Evolutionary conservation across 176 grass and related monocot genomes (phyloP).

Genomic region (Aegilops speltoides): DNA sequence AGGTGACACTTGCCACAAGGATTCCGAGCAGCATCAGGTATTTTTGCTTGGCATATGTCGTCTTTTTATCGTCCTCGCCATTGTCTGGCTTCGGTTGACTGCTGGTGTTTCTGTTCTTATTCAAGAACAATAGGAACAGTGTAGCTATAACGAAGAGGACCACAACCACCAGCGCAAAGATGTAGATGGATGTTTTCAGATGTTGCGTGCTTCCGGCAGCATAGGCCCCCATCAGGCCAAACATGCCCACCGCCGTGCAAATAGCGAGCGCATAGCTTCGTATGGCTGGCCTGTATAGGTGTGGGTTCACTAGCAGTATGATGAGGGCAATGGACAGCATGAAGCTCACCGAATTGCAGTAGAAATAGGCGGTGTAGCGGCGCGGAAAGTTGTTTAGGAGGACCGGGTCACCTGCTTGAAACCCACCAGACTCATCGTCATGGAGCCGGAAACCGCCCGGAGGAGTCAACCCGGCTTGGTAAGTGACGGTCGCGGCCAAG

Average conservation of each 20-base stretch:
- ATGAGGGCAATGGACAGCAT: slow-evolving; percentile 47
- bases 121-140: neutral
- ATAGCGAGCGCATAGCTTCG: slow-evolving; percentile 31
- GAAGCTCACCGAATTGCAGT: slow-evolving; percentile 57
- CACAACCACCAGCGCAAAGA: slow-evolving; percentile 18
- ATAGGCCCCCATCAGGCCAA: slow-evolving; percentile 43
- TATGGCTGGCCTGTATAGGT: slow-evolving; percentile 31
- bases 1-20: slow-evolving; percentile 36
- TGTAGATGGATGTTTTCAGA: slow-evolving; percentile 37
- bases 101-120: neutral
- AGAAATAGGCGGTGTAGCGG: slow-evolving; percentile 47
- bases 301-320: slow-evolving; percentile 42
- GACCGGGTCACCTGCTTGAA: slow-evolving; percentile 24
- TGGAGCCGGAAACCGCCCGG: slow-evolving; percentile 38
- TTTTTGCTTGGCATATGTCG: neutral
- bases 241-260: slow-evolving; percentile 34
- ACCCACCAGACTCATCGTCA: neutral
- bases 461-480: slow-evolving; percentile 53
- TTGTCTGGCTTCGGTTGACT: neutral
- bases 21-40: slow-evolving; percentile 45
- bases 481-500: slow-evolving; percentile 43
- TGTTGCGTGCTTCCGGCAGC: slow-evolving; percentile 44
- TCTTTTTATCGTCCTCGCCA: neutral
- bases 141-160: neutral
- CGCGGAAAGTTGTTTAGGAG: slow-evolving; percentile 6